Percentiles rank a stretch among this genome's conserved stretches.
Evolutionary conservation across 345 rosid genomes (phyloP).

Genomic region (Sonneratia caseolaris): DNA sequence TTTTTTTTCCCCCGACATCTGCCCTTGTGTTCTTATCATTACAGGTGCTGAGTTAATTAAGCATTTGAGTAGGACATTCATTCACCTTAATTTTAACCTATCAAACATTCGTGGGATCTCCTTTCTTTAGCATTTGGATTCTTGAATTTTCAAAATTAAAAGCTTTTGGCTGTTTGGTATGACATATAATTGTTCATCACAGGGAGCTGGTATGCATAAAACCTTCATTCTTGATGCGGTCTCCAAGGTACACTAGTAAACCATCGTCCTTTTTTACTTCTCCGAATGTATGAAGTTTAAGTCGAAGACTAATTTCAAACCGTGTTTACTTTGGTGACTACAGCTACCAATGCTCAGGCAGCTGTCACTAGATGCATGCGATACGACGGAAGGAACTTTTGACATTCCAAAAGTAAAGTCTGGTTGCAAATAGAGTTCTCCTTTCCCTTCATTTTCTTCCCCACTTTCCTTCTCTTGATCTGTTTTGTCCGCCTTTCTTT

Average conservation of each 20-base stretch:
- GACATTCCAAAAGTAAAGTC: slow-evolving; percentile 57
- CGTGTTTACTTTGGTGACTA: background rate
- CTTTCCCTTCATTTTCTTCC: background rate
- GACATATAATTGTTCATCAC: slow-evolving; percentile 6
- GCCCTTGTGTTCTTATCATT: background rate
- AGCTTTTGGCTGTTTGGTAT: background rate
- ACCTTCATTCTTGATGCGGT: slow-evolving; percentile 55
- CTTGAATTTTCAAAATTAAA: background rate
- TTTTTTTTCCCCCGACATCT: background rate
- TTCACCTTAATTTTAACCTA: background rate
- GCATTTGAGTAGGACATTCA: background rate
- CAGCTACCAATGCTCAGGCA: slow-evolving; percentile 70
- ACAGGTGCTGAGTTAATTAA: background rate
- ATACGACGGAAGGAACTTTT: slow-evolving; percentile 54
- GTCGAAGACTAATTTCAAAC: slow-evolving; percentile 5
- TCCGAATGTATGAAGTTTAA: background rate
- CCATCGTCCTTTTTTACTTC: background rate
- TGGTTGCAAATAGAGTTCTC: background rate
- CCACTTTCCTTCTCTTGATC: background rate
- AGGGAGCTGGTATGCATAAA: slow-evolving; percentile 55
- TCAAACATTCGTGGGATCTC: background rate
- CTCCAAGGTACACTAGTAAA: slow-evolving; percentile 30
- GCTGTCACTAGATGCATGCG: slow-evolving; percentile 58
- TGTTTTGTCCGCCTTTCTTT: background rate
- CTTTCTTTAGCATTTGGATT: background rate